Conservation (phyloP, 129 eudicot species). For the Arctium minus region DNA sequence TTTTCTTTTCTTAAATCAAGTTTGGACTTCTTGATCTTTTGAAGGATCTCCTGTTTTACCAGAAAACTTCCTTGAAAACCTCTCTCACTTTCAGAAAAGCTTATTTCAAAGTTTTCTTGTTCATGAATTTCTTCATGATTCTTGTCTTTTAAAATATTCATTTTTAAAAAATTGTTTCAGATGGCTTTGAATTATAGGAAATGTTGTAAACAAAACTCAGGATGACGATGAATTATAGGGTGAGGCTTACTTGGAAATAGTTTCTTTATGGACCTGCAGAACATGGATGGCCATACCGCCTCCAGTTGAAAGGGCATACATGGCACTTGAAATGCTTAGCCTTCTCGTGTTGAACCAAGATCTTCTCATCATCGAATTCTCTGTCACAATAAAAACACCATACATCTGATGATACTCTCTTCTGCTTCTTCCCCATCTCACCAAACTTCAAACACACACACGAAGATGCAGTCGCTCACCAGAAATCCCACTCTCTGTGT, state of each 20-base stretch:
- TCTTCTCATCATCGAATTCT: slow-evolving; percentile 95
- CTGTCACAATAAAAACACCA: slow-evolving; percentile 98
- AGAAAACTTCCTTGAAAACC: no score
- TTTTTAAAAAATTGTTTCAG: no score
- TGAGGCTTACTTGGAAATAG: neutral
- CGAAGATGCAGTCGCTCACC: neutral
- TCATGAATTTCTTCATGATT: no score
- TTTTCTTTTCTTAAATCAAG: no score
- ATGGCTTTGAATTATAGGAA: no score
- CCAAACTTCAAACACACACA: slow-evolving; percentile 12
- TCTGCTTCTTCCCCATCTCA: slow-evolving; percentile 94
- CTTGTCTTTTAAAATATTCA: no score
- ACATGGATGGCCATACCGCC: slow-evolving; percentile 98
- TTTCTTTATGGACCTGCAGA: slow-evolving; percentile 95
- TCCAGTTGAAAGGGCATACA: slow-evolving; percentile 94
- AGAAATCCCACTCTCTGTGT: neutral
- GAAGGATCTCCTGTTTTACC: no score
- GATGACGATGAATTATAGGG: neutral
- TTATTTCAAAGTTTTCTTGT: no score
- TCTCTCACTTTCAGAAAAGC: no score
- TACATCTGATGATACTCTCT: slow-evolving; percentile 57
- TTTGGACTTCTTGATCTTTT: no score
- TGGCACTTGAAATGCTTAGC: slow-evolving; percentile 97
- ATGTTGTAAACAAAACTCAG: neutral
- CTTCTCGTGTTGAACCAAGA: slow-evolving; percentile 89